Evolutionary conservation across 2,329 filamentous ascomycete species (phyloP).

Genomic region (Venturia aucupariae): DNA sequence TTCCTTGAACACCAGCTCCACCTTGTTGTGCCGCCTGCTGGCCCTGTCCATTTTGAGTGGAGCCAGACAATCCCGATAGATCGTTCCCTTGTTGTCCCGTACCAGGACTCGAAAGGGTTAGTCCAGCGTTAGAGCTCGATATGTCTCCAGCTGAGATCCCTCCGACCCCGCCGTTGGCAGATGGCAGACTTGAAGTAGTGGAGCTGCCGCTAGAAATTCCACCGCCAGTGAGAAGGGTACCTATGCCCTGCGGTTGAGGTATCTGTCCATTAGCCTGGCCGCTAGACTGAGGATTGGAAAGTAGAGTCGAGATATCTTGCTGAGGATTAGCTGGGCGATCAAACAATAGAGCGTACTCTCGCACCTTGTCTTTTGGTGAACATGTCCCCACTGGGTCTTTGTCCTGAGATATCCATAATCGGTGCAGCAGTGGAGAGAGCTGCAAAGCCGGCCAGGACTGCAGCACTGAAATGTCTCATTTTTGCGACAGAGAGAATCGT

Average conservation of each 20-base stretch:
- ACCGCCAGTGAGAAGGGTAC: background rate
- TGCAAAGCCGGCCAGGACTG: conserved; percentile 2
- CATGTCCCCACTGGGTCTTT: background rate
- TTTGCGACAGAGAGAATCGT: background rate
- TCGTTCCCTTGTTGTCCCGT: background rate
- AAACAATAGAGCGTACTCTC: background rate
- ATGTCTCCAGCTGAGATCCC: background rate
- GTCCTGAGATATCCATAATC: conserved; percentile 2
- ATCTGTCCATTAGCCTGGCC: background rate
- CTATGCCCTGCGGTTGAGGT: background rate
- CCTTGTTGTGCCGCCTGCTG: background rate
- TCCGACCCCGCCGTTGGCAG: background rate
- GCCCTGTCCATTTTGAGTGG: background rate
- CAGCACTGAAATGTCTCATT: background rate
- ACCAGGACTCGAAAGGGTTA: background rate
- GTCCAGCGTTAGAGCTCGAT: background rate
- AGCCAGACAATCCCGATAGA: background rate
- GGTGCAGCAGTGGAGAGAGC: background rate
- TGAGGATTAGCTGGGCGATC: background rate
- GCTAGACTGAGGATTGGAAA: background rate
- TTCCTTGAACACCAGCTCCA: background rate
- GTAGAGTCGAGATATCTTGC: background rate
- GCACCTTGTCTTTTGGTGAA: conserved; percentile 1
- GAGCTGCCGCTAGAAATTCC: background rate
- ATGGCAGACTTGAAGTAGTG: background rate